phyloP scores from a whole-genome alignment of 106 monocot species.

The Alisma plantagoaquatica region DNA sequence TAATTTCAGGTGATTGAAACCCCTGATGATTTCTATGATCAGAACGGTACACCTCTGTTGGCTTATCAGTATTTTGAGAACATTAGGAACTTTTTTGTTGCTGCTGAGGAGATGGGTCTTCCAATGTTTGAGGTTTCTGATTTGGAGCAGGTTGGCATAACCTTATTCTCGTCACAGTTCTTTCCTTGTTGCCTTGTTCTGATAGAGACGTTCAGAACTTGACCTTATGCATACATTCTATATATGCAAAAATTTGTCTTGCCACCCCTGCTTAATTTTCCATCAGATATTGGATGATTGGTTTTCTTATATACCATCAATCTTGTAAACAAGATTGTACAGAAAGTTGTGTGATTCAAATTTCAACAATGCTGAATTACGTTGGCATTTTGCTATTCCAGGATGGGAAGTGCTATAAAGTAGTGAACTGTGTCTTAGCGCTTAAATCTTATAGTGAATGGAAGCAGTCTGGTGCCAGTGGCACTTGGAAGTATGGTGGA shows the following conservation, averaged over 20 bases:
- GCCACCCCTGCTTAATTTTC: no score
- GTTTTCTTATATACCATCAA: no score
- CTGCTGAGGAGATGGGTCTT: constrained; percentile 63
- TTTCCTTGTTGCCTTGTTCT: neutral
- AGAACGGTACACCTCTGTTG: constrained; percentile 67
- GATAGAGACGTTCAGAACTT: no score
- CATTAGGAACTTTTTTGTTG: constrained; percentile 85
- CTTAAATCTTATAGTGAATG: constrained; percentile 59
- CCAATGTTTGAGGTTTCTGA: constrained; percentile 93
- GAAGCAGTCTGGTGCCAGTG: constrained; percentile 60
- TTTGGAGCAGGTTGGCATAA: constrained; percentile 59
- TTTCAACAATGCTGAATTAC: no score
- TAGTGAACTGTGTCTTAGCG: constrained; percentile 76
- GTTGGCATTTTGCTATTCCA: no score
- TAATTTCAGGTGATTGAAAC: constrained; percentile 61
- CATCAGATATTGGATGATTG: no score
- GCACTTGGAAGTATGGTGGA: constrained; percentile 57
- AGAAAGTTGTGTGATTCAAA: no score
- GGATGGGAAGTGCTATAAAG: constrained; percentile 77
- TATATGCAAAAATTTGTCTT: no score
- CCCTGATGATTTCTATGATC: constrained; percentile 38
- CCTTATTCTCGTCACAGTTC: neutral
- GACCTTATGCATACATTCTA: no score
- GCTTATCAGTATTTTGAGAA: constrained; percentile 99
- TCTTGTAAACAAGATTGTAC: no score